Evolutionary conservation across 2,329 filamentous ascomycete genomes (phyloP).

Genomic region (Claviceps fusiformis): DNA sequence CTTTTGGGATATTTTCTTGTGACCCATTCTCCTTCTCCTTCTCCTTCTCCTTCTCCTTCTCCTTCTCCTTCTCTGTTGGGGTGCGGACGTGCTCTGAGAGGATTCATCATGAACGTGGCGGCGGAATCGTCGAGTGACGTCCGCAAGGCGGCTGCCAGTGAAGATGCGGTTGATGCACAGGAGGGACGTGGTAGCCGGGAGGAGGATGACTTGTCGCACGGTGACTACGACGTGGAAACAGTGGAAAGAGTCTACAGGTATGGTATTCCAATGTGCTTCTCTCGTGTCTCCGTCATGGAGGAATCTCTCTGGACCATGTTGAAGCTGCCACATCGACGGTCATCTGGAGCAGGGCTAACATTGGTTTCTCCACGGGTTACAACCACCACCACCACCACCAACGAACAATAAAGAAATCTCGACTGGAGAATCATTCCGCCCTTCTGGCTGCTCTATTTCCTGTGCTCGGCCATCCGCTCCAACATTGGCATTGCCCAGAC

Average conservation of each 20-base stretch:
- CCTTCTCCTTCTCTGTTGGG: background rate
- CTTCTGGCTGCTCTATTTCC: slow-evolving; percentile 83
- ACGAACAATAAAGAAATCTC: slow-evolving; percentile 41
- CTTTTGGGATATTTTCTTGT: too few species aligned
- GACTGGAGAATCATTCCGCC: slow-evolving; percentile 50
- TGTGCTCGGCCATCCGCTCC: slow-evolving; percentile 81
- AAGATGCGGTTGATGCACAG: slow-evolving; percentile 6
- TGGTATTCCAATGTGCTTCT: background rate
- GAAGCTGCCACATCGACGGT: too few species aligned
- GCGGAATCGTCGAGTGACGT: background rate
- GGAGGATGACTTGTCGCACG: background rate
- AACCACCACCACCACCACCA: too few species aligned
- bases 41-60: background rate
- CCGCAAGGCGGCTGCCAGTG: background rate
- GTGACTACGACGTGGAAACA: slow-evolving; percentile 33
- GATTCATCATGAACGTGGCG: background rate
- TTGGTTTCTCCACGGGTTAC: background rate
- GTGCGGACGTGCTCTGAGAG: background rate
- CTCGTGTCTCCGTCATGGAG: background rate
- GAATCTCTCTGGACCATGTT: too few species aligned
- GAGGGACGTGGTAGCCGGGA: background rate
- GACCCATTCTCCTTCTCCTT: background rate
- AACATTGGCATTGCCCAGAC: slow-evolving; percentile 92
- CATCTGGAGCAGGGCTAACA: background rate
- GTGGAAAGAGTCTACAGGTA: slow-evolving; percentile 41